These are phyloP conservation scores for Aspergillus novofumigatus DNA, from an alignment of 2,329 filamentous ascomycete genomes.

Conservation along the genomic window DNA sequence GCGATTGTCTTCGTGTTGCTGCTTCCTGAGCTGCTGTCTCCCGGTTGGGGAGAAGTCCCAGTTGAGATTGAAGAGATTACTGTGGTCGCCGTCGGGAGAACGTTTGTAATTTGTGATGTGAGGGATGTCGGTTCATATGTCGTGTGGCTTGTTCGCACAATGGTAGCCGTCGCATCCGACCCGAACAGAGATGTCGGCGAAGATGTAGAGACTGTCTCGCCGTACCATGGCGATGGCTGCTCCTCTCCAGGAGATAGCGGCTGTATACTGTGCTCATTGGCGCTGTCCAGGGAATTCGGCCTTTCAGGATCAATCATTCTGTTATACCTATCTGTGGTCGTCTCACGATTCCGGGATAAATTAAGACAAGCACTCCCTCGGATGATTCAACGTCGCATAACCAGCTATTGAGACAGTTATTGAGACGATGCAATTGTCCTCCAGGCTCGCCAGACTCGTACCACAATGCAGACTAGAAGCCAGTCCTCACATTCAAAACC, in stretches of 20 bases:
- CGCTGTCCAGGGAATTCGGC: not conserved
- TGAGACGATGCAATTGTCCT: not conserved
- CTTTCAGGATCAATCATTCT: not conserved
- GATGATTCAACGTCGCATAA: not conserved
- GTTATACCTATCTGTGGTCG: not conserved
- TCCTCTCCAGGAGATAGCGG: not conserved
- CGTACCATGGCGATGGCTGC: not conserved
- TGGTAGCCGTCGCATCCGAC: not conserved
- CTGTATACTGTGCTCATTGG: not conserved
- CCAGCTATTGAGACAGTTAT: not conserved
- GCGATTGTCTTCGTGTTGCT: conserved; percentile 22
- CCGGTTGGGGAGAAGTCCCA: not conserved
- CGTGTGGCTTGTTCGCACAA: not conserved
- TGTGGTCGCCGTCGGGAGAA: not conserved
- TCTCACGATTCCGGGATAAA: not conserved
- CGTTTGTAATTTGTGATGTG: not conserved
- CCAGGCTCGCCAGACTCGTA: not conserved
- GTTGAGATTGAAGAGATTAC: not conserved
- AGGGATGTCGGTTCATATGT: not conserved
- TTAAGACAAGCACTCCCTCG: not conserved
- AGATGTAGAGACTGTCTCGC: not conserved
- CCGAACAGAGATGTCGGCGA: not conserved
- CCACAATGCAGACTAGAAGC: not conserved
- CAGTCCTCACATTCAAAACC: not conserved
- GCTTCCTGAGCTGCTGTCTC: not conserved